A percentile compares a stretch with the other conserved stretches of the same genome.
Conservation (phyloP, 1,139 yeast species). For the Kurtzmaniella quercitrusa region DNA sequence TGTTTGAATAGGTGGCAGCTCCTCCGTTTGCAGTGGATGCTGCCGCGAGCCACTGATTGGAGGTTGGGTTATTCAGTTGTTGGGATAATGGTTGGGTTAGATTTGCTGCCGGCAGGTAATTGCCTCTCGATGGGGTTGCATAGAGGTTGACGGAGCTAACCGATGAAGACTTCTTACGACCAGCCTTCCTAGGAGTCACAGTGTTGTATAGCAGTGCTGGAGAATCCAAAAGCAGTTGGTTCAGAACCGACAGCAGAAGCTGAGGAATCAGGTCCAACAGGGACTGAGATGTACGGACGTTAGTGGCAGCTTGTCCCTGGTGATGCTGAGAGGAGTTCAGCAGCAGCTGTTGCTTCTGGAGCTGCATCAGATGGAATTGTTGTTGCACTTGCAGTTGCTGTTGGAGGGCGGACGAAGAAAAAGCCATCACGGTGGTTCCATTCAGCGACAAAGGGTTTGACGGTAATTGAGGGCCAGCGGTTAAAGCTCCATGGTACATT, state of each 20-base stretch:
- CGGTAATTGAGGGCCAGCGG: background rate
- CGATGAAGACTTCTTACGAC: constrained; percentile 30
- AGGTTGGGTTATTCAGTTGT: background rate
- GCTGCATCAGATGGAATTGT: constrained; percentile 9
- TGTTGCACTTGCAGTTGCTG: constrained; percentile 5
- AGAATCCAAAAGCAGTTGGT: constrained; percentile 32
- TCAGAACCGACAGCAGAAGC: constrained; percentile 30
- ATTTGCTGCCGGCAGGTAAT: constrained; percentile 5
- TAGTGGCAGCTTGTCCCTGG: constrained; percentile 1
- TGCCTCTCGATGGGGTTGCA: constrained; percentile 27
- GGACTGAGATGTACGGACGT: constrained; percentile 1
- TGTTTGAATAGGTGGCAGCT: constrained; percentile 6
- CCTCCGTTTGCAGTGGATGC: constrained; percentile 10
- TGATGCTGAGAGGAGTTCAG: background rate
- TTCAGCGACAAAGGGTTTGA: constrained; percentile 2
- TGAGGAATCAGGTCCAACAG: constrained; percentile 22
- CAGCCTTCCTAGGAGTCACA: constrained; percentile 28
- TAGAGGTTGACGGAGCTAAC: constrained; percentile 24
- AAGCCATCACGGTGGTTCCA: background rate
- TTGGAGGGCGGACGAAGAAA: constrained; percentile 2
- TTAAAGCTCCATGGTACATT: background rate
- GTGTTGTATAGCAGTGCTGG: constrained; percentile 20
- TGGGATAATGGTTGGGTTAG: constrained; percentile 9
- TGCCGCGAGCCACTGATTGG: constrained; percentile 1
- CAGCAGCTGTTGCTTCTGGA: constrained; percentile 5